Evolutionary conservation across 2,329 filamentous ascomycete genomes (phyloP).

Genomic region (Verticillium longisporum): DNA sequence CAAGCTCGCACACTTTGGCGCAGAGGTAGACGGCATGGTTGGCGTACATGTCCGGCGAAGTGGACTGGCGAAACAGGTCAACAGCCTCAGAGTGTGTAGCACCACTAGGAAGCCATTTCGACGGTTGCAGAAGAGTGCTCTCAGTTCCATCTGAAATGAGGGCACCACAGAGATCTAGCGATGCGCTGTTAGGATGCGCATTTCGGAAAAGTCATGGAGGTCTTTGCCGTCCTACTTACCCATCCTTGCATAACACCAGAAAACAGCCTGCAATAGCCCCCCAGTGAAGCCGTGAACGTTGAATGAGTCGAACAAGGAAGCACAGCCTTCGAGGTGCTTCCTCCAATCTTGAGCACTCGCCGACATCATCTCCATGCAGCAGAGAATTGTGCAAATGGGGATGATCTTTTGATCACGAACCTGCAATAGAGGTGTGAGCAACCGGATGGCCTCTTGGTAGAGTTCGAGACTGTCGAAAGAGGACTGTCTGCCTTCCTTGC

Average conservation of each 20-base stretch:
- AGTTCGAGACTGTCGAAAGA: slow-evolving; percentile 46
- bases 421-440: slow-evolving; percentile 26
- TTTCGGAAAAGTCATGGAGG: too few relatives aligned
- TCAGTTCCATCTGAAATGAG: slow-evolving; percentile 48
- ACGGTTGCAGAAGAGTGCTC: slow-evolving; percentile 40
- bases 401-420: slow-evolving; percentile 23
- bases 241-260: slow-evolving; percentile 55
- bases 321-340: slow-evolving; percentile 50
- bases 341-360: slow-evolving; percentile 41
- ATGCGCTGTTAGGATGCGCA: background rate
- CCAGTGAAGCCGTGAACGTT: slow-evolving; percentile 47
- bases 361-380: slow-evolving; percentile 36
- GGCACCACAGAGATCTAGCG: slow-evolving; percentile 44
- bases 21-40: slow-evolving; percentile 53
- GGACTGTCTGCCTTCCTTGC: slow-evolving; percentile 34
- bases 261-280: slow-evolving; percentile 45
- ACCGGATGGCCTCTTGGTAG: slow-evolving; percentile 47
- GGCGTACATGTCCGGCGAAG: slow-evolving; percentile 45
- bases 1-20: slow-evolving; percentile 42
- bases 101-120: slow-evolving; percentile 39
- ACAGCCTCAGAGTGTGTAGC: slow-evolving; percentile 26
- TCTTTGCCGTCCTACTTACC: slow-evolving; percentile 20
- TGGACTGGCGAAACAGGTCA: slow-evolving; percentile 22
- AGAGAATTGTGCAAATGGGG: slow-evolving; percentile 30
- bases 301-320: slow-evolving; percentile 44